Percentiles rank a stretch among this genome's conserved stretches.
These are phyloP conservation scores for Hymenochaete sp. DNA, from an alignment of 1,284 basidiomycete genomes.

Conservation along the genomic window DNA sequence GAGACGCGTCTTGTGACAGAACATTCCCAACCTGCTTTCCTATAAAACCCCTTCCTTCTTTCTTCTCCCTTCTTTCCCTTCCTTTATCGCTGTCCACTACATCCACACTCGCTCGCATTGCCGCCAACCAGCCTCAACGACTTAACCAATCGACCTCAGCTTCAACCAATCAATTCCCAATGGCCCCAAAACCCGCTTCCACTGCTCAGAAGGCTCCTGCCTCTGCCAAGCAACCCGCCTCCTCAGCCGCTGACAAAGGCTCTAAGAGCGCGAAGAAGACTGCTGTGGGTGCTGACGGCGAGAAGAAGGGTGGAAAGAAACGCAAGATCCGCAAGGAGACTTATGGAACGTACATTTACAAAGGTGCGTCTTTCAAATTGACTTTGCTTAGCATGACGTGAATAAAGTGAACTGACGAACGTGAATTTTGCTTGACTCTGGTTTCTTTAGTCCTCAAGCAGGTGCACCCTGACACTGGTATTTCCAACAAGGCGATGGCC, in stretches of 20 bases:
- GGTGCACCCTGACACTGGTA: conserved; percentile 95
- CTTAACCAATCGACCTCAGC: conserved; percentile 19
- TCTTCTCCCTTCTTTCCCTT: neutral
- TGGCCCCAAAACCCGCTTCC: conserved; percentile 76
- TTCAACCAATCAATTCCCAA: conserved; percentile 32
- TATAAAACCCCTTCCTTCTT: neutral
- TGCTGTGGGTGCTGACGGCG: conserved; percentile 47
- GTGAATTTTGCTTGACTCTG: conserved; percentile 6
- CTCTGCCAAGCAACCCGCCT: conserved; percentile 72
- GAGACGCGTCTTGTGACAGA: neutral
- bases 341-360: conserved; percentile 93
- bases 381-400: conserved; percentile 15
- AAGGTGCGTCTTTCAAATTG: conserved; percentile 47
- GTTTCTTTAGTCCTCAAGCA: conserved; percentile 64
- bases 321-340: conserved; percentile 87
- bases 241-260: conserved; percentile 54
- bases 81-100: conserved; percentile 4
- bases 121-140: conserved; percentile 20
- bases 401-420: neutral
- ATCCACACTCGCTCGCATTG: neutral
- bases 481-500: conserved; percentile 95
- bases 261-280: conserved; percentile 76
- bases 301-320: conserved; percentile 90
- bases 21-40: neutral
- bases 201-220: conserved; percentile 79